Conservation (phyloP, 129 eudicot species). For the Daucus carota region DNA sequence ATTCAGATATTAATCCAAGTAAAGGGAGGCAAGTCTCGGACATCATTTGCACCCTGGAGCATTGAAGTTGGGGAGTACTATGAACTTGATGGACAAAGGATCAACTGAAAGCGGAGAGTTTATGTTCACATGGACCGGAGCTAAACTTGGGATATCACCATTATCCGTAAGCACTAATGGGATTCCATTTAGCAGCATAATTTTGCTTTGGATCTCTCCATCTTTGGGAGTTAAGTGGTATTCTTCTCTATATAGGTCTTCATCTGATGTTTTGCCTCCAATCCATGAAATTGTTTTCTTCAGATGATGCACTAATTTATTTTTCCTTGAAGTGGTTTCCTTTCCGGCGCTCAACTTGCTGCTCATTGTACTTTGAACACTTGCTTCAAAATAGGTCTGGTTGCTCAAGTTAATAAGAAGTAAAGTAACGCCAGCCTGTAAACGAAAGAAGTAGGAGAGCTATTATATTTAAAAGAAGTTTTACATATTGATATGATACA, state of each 20-base stretch:
- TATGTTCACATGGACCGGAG: slow-evolving; percentile 34
- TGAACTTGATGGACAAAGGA: slow-evolving; percentile 75
- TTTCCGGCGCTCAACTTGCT: slow-evolving; percentile 21
- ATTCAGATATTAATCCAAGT: neutral
- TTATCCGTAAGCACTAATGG: slow-evolving; percentile 38
- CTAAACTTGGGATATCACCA: slow-evolving; percentile 52
- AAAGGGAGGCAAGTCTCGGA: neutral
- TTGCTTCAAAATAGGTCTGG: slow-evolving; percentile 43
- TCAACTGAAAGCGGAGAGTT: slow-evolving; percentile 39
- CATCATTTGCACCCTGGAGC: slow-evolving; percentile 60
- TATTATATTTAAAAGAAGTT: neutral
- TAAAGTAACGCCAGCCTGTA: slow-evolving; percentile 71
- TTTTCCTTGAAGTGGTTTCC: slow-evolving; percentile 10
- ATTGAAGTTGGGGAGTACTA: slow-evolving; percentile 59
- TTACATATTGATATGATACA: neutral
- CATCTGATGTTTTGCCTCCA: slow-evolving; percentile 68
- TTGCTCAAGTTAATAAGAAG: slow-evolving; percentile 88
- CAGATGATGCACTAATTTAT: slow-evolving; percentile 30
- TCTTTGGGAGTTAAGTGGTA: slow-evolving; percentile 70
- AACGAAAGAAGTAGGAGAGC: slow-evolving; percentile 1
- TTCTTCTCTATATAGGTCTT: slow-evolving; percentile 50
- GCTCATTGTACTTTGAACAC: slow-evolving; percentile 34
- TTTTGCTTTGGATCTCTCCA: slow-evolving; percentile 52
- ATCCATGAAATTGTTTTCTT: slow-evolving; percentile 74
- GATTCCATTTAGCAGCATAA: slow-evolving; percentile 64